Evolutionary conservation across 305 asterid genomes (phyloP).

Genomic region (Nicotiana rustica): DNA sequence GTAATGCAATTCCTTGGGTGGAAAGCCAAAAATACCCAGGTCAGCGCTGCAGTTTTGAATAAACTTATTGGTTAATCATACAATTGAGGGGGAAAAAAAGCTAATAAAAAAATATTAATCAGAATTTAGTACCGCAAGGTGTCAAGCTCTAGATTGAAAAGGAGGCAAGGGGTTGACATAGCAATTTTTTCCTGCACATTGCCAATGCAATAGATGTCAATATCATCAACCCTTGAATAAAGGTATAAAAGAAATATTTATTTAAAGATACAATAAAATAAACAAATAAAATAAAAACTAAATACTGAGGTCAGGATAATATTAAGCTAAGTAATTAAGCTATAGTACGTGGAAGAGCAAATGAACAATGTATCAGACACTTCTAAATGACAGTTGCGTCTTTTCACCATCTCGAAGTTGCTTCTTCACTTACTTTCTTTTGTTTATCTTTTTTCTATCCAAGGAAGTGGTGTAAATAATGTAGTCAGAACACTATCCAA

Average conservation of each 20-base stretch:
- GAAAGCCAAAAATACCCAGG: constrained; percentile 92
- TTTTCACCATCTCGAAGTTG: not conserved
- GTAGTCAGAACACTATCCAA: not conserved
- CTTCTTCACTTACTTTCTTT: not conserved
- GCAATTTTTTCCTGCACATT: constrained; percentile 79
- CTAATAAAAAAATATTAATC: constrained; percentile 28
- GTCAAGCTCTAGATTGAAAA: constrained; percentile 96
- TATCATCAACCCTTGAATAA: not conserved
- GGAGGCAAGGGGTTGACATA: constrained; percentile 73
- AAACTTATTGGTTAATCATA: constrained; percentile 22
- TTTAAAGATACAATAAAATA: not conserved
- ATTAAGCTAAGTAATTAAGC: not conserved
- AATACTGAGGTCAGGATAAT: not conserved
- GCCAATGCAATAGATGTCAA: constrained; percentile 27
- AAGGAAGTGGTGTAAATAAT: not conserved
- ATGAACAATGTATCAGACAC: not conserved
- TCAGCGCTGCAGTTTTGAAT: constrained; percentile 74
- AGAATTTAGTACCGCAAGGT: constrained; percentile 72
- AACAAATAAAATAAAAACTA: not conserved
- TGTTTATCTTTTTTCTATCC: not conserved
- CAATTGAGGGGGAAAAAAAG: not conserved
- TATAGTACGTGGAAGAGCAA: not conserved
- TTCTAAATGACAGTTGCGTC: not conserved
- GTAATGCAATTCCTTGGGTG: constrained; percentile 79
- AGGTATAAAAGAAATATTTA: not conserved